These are phyloP conservation scores for Mucor racemosus DNA, from an alignment of 371 early-diverging fungal species.

Conservation along the genomic window DNA sequence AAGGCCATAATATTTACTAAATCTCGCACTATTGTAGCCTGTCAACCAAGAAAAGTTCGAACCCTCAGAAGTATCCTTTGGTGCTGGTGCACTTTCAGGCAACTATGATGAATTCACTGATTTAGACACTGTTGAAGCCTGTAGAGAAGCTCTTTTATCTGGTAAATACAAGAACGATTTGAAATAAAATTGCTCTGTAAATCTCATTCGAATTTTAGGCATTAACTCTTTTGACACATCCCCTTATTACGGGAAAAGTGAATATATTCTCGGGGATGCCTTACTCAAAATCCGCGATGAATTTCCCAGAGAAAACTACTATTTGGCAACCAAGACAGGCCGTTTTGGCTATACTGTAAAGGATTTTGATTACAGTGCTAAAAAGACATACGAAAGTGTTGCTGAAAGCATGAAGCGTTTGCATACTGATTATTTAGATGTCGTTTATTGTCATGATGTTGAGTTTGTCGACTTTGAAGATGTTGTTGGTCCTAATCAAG, in stretches of 20 bases:
- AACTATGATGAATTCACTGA: slow-evolving; percentile 56
- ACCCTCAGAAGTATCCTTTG: slow-evolving; percentile 55
- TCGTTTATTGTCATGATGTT: slow-evolving; percentile 81
- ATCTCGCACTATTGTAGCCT: slow-evolving; percentile 8
- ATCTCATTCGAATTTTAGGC: slow-evolving; percentile 40
- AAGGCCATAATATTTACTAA: background rate
- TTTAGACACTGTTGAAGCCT: slow-evolving; percentile 57
- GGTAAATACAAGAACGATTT: slow-evolving; percentile 18
- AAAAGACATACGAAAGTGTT: slow-evolving; percentile 61
- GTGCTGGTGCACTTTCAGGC: slow-evolving; percentile 62
- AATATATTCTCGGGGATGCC: slow-evolving; percentile 72
- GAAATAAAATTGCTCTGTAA: no score
- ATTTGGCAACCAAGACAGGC: slow-evolving; percentile 76
- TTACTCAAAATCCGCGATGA: slow-evolving; percentile 52
- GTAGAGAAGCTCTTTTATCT: slow-evolving; percentile 51
- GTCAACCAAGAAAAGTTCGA: slow-evolving; percentile 47
- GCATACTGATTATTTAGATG: slow-evolving; percentile 74
- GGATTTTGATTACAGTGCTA: slow-evolving; percentile 74
- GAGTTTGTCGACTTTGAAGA: slow-evolving; percentile 73
- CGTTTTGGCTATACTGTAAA: slow-evolving; percentile 70
- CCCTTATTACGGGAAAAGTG: slow-evolving; percentile 78
- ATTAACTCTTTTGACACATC: slow-evolving; percentile 81
- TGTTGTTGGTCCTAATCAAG: slow-evolving; percentile 59
- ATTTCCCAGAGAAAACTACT: slow-evolving; percentile 69
- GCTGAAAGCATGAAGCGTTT: slow-evolving; percentile 67